Percentiles rank a stretch among this genome's conserved stretches.
Conservation (phyloP, 768 basidiomycete species). For the Suillus brevipes region DNA sequence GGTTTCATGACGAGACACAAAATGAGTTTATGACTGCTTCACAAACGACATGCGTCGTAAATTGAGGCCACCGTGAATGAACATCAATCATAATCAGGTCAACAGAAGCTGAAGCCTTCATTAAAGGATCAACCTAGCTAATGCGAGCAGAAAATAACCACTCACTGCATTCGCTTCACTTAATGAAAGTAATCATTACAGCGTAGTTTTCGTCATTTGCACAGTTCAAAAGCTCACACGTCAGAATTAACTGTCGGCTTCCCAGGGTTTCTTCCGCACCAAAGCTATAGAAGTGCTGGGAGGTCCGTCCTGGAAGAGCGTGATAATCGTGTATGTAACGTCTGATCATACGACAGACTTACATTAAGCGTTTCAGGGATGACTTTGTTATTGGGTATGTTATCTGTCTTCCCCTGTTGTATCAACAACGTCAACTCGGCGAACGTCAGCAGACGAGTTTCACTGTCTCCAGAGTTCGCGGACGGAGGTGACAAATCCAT, state of each 20-base stretch:
- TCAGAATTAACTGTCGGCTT: conserved; percentile 31
- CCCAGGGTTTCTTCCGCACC: conserved; percentile 70
- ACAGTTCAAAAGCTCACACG: conserved; percentile 4
- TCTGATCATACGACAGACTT: conserved; percentile 23
- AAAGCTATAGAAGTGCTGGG: conserved; percentile 57
- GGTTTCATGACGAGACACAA: not conserved
- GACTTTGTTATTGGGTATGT: conserved; percentile 76
- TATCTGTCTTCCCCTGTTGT: conserved; percentile 65
- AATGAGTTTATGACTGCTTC: not conserved
- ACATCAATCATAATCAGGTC: not conserved
- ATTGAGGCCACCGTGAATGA: not conserved
- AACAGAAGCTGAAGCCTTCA: conserved; percentile 1
- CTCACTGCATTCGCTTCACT: not conserved
- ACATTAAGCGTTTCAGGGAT: conserved; percentile 72
- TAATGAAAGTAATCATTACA: not conserved
- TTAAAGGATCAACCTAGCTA: not conserved
- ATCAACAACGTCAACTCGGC: conserved; percentile 70
- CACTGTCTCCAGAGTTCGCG: conserved; percentile 19
- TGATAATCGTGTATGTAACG: not conserved
- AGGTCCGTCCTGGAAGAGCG: conserved; percentile 43
- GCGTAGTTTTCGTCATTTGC: not conserved
- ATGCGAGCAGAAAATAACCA: not conserved
- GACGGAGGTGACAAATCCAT: conserved; percentile 9
- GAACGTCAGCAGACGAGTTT: conserved; percentile 57
- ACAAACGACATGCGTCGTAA: not conserved